phyloP scores from a whole-genome alignment of 495 filamentous ascomycete species.

The Xylaria scruposa region DNA sequence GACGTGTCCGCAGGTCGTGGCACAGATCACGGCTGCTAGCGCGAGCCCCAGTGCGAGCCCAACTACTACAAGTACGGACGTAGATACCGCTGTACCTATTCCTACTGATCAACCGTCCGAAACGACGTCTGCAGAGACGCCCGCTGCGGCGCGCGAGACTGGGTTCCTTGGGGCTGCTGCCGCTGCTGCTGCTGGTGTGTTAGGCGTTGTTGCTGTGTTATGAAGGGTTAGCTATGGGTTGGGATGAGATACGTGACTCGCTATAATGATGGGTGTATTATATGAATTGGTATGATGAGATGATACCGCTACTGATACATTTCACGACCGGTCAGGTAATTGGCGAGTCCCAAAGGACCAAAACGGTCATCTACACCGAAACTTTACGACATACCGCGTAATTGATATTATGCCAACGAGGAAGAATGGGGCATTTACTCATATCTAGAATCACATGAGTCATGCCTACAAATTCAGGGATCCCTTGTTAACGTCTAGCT shows the following conservation, averaged over 20 bases:
- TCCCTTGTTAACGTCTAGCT: neutral
- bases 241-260: neutral
- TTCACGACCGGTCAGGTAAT: neutral
- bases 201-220: slow-evolving; percentile 24
- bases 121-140: neutral
- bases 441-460: neutral
- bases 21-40: slow-evolving; percentile 7
- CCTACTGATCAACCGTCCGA: neutral
- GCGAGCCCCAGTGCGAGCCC: neutral
- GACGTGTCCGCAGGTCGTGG: slow-evolving; percentile 23
- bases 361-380: neutral
- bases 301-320: neutral
- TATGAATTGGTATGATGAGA: neutral
- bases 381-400: neutral
- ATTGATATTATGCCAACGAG: neutral
- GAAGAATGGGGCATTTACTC: neutral
- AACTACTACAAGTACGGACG: neutral
- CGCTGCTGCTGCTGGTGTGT: slow-evolving; percentile 19
- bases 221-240: neutral
- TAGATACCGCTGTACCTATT: neutral
- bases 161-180: slow-evolving; percentile 24
- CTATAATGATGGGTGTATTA: neutral
- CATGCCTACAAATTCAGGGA: neutral
- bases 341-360: neutral
- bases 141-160: slow-evolving; percentile 12